Base-by-base conservation (phyloP, 2,329 filamentous ascomycete genomes). In the Podosphaera xanthii region DNA sequence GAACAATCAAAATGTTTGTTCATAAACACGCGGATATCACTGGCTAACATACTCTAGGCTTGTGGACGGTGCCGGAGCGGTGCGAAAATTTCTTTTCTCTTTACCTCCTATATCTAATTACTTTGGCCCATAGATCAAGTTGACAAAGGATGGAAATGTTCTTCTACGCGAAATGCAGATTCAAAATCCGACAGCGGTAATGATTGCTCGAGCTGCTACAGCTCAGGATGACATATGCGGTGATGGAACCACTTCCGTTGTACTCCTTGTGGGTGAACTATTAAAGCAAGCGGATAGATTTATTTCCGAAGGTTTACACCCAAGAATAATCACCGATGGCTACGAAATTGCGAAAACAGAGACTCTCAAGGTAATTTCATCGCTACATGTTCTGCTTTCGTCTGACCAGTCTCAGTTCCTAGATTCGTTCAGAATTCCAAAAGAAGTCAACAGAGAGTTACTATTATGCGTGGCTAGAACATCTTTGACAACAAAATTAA, bases 201-300 rank as follows among this genome's bases (percentile, higher is more conserved):
- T 84, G 81, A 84, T 84, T 71, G 81, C 81, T 60, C 75, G 81
- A 70, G 89, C 91, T 68, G 92, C 92, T 60, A 98, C 92, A 44
- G 92, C 92, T 65, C 91, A 98, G 72, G 92, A 98, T 72, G 92
- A 98, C 69, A 98, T 98, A 67, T 94, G 88, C 67, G 92, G 92
- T 69, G 92, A 98, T 72, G 92, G 92, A 69, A 98, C 92, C 67
- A 98, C 92, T 49, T 96, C 89, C 54, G 91, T 96, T 36, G 92
- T 98, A 58, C 75, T 98, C 67, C 75, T 97, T 71, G 90, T 98
- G 58, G 92, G 92, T 71, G 92, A 98, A 76, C 81, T 98, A 61
- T 75, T 98, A 70, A 98, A 97, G 79, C 92, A 98, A 76, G 92
- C 92, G 61, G 87, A 97, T 71, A 82, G 92, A 72, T 89, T 94